Evolutionary conservation across 257 asterid genomes (phyloP).

Genomic region (Paraleonurus japonicus): DNA sequence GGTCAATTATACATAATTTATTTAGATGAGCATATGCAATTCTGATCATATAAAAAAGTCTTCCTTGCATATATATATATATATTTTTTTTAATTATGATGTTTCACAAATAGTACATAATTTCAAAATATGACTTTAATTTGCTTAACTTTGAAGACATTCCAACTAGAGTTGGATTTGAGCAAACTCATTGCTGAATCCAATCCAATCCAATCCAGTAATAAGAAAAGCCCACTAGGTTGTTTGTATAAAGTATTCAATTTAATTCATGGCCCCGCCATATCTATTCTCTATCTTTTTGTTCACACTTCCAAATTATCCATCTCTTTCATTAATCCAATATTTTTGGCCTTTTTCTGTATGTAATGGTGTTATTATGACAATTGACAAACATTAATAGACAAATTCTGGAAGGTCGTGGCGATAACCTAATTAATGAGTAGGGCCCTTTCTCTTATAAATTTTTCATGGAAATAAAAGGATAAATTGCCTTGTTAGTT

Average conservation of each 20-base stretch:
- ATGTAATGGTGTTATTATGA: background rate
- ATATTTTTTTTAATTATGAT: background rate
- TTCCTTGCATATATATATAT: background rate
- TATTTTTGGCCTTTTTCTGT: background rate
- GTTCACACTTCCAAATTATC: background rate
- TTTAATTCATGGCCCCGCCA: background rate
- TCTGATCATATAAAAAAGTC: background rate
- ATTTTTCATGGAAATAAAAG: background rate
- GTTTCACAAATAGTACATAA: background rate
- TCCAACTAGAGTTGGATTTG: background rate
- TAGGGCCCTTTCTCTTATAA: background rate
- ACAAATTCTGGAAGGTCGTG: conserved; percentile 16
- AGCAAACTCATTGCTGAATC: background rate
- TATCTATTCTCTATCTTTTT: background rate
- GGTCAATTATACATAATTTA: no score
- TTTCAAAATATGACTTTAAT: background rate
- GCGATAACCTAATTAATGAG: background rate
- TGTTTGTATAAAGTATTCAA: background rate
- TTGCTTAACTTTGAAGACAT: background rate
- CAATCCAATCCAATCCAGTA: background rate
- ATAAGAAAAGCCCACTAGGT: background rate
- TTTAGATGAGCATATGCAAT: background rate
- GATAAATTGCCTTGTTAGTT: background rate
- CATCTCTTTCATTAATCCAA: background rate
- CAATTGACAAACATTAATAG: conserved; percentile 8